Evolutionary conservation across 2,329 filamentous ascomycete species (phyloP), one percentile per base, ranked within the genome.

Genomic region (Epichloe aotearoae): DNA sequence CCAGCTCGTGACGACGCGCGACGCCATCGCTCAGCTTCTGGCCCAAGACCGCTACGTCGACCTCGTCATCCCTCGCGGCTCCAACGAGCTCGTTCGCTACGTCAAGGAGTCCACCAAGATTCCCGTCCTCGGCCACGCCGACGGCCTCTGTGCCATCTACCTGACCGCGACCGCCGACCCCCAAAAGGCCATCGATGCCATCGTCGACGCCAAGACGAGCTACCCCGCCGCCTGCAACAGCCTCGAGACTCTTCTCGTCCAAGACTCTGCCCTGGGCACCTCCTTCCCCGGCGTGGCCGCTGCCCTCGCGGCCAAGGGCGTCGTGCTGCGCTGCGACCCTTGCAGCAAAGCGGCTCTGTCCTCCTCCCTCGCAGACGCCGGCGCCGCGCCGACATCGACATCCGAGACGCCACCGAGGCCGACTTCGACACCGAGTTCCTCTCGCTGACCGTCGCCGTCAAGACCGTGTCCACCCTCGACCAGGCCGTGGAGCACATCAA

Each of bases 151-250:
- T 71, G 79, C 82, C 55, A 81, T 88, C 55, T 98, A 93, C 67
- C 75, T 98, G 48, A 86, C 93, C 60, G 73, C 75, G 11, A 86
- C 88, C 52, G 90, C 87, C 46, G 84, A 94, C 59, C 68, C 74
- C 39, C 70, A 76, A 42, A 83, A 87, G 69, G 87, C 88, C 12
- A 76, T 79, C 19, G 80, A 80, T 54, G 84, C 95, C 50, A 73
- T 97, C 46, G 74, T 95, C 50, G 93, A 98, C 69, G 86, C 91
- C 45, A 98, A 98, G 71, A 89, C 86, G 26, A 86, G 84, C 66
- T 98, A 98, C 63, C 88, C 91, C 1, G 93, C 93, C 38, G 93
- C 91, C 14, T 98, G 93, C 74, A 98, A 98, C 71, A 83, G 86
- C 41, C 70, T 90, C n/a, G 93, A 98, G 70, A 94, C 89, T 1